Base-by-base conservation (phyloP, 768 basidiomycete species). In the Gloeopeniophorella convolvens region DNA sequence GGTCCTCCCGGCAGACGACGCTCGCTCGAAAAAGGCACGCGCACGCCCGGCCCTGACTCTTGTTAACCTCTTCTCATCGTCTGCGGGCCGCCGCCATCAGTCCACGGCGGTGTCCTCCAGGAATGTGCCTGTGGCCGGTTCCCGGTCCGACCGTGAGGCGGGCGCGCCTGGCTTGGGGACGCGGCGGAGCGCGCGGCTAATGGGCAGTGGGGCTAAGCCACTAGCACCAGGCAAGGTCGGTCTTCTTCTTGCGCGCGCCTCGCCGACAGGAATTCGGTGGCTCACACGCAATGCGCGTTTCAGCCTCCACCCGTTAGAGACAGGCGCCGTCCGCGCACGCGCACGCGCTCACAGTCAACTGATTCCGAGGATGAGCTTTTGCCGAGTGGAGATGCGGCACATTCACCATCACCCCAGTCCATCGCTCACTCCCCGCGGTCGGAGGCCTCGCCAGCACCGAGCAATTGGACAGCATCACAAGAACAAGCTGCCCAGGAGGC, bases 11-110 rank as follows among this genome's bases (percentile, higher is more conserved):
- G 62, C 58, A 56, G 60, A 62, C 61, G 83, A 83, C 70, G 82
- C 85, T 68, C 78, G 80, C 67, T 72, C 76, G 76, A 87, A 86
- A 85, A 89, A 89, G 86, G 87, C 82, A 86, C 80, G 85, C 82
- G 80, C 80, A 76, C 84, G 82, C 81, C 82, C 82, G 83, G 83
- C 81, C 77, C 77, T 85, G 78, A 82, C 78, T 73, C 79, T 84
- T 83, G 76, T 80, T 85, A 85, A 85, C 73, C 75, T 84, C 75
- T 84, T 85, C 85, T 87, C 84, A 85, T 85, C 82, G 72, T 78
- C 79, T 70, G 57, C 57, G 50, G 55, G 50, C 80, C 82, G 80
- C 78, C 76, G 76, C 79, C 79, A 79, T 70, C 83, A 86, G 83
- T 75, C 79, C 65, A 55, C 64, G 63, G 72, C 77, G 66, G 75